Conservation (phyloP, 805 yeast genomes). For the Schizosaccharomyces octosporus region DNA sequence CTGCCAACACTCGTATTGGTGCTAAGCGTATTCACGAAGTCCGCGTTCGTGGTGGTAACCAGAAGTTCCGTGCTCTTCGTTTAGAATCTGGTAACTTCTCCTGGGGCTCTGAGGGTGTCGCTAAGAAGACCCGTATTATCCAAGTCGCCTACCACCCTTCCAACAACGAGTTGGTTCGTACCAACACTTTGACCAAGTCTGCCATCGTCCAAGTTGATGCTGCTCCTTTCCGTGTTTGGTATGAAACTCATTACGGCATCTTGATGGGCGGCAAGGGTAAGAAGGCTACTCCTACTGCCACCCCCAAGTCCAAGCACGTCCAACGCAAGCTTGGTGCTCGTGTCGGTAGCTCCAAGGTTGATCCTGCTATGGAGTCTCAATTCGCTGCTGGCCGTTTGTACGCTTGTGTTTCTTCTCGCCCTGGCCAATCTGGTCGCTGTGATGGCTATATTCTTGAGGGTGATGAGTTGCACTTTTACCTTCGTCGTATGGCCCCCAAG, state of each 20-base stretch:
- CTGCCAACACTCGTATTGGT: conserved; percentile 95
- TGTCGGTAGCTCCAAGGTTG: conserved; percentile 63
- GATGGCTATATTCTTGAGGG: conserved; percentile 99
- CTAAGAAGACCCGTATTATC: conserved; percentile 97
- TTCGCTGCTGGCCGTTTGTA: conserved; percentile 97
- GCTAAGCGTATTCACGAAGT: conserved; percentile 96
- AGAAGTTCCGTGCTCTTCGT: conserved; percentile 98
- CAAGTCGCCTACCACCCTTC: conserved; percentile 98
- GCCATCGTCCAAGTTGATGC: conserved; percentile 99
- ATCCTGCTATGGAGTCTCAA: conserved; percentile 79
- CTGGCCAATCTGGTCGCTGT: conserved; percentile 99
- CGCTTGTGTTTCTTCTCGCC: conserved; percentile 97
- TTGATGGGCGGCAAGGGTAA: conserved; percentile 40
- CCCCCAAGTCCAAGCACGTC: conserved; percentile 34
- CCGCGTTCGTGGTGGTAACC: conserved; percentile 99
- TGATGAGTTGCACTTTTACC: conserved; percentile 99
- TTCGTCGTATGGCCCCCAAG: conserved; percentile 50
- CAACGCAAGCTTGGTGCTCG: conserved; percentile 87
- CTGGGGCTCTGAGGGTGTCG: conserved; percentile 97
- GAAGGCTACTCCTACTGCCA: conserved; percentile 23
- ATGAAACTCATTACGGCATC: conserved; percentile 93
- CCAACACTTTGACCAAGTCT: conserved; percentile 96
- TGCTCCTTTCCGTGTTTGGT: conserved; percentile 98
- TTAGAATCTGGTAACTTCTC: conserved; percentile 90
- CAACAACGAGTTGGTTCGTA: conserved; percentile 97